Evolutionary conservation across 225 moss, liverwort and hornwort genomes (phyloP).

Genomic region (Takakia lepidozioides): DNA sequence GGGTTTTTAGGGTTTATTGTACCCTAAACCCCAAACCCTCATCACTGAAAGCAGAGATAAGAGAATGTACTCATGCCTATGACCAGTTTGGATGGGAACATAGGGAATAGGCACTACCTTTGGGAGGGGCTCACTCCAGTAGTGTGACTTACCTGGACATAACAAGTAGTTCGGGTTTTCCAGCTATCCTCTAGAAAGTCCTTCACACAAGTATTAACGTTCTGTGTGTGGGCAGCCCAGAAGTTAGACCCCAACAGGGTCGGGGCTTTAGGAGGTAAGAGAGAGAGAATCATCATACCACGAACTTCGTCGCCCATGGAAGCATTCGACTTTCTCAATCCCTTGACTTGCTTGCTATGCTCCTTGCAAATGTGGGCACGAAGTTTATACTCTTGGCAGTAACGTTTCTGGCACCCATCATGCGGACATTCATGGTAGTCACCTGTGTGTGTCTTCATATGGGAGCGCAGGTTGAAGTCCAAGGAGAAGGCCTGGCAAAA

Average conservation of each 20-base stretch:
- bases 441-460: constrained; percentile 99
- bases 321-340: constrained; percentile 30
- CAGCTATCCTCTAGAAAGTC: no score
- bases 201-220: no score
- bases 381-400: constrained; percentile 96
- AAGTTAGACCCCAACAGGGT: no score
- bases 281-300: constrained; percentile 16
- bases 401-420: constrained; percentile 87
- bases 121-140: no score
- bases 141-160: no score
- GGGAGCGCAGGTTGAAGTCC: constrained; percentile 91
- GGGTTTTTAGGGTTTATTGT: no score
- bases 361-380: constrained; percentile 94
- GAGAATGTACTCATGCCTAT: constrained; percentile 11
- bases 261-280: no score
- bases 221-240: no score
- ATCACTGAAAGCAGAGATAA: neutral
- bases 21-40: no score
- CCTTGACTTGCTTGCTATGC: constrained; percentile 45
- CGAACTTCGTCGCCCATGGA: constrained; percentile 22
- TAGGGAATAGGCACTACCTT: no score
- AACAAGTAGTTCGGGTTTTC: no score
- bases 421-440: constrained; percentile 97
- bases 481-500: constrained; percentile 85
- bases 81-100: constrained; percentile 24